phyloP scores from a whole-genome alignment of 139 green algal genomes.

The Bryopsis sp. region DNA sequence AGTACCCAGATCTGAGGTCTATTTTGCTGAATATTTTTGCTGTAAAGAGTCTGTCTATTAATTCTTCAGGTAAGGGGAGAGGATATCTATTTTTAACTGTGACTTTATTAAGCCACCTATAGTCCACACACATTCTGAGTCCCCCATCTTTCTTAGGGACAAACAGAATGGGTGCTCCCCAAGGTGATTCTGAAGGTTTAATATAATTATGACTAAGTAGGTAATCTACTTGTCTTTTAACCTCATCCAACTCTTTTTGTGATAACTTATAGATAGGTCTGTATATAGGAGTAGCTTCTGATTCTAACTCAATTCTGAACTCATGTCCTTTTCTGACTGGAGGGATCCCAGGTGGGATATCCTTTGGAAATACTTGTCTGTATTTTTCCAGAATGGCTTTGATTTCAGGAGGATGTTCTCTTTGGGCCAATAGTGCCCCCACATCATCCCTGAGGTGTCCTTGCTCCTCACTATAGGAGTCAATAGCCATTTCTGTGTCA shows the following conservation, averaged over 20 bases:
- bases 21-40: constrained; percentile 23
- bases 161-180: constrained; percentile 45
- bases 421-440: too few relatives aligned
- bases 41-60: constrained; percentile 33
- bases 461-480: too few relatives aligned
- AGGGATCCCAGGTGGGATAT: constrained; percentile 2
- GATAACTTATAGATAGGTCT: constrained; percentile 9
- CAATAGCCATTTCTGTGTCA: too few relatives aligned
- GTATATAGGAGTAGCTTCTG: background rate
- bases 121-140: constrained; percentile 47
- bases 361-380: constrained; percentile 2
- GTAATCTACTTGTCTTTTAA: constrained; percentile 19
- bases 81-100: constrained; percentile 42
- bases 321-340: constrained; percentile 13
- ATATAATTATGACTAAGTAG: constrained; percentile 20
- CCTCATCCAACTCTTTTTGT: background rate
- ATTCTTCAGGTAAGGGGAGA: constrained; percentile 36
- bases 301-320: constrained; percentile 7
- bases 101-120: constrained; percentile 37
- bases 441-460: too few relatives aligned
- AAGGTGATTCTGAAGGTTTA: constrained; percentile 29
- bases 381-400: too few relatives aligned
- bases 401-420: too few relatives aligned
- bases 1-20: constrained; percentile 19
- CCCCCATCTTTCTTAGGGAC: constrained; percentile 42